Conservation (phyloP, 2,329 filamentous ascomycete species). For the Neodidymelliopsis sp. region DNA sequence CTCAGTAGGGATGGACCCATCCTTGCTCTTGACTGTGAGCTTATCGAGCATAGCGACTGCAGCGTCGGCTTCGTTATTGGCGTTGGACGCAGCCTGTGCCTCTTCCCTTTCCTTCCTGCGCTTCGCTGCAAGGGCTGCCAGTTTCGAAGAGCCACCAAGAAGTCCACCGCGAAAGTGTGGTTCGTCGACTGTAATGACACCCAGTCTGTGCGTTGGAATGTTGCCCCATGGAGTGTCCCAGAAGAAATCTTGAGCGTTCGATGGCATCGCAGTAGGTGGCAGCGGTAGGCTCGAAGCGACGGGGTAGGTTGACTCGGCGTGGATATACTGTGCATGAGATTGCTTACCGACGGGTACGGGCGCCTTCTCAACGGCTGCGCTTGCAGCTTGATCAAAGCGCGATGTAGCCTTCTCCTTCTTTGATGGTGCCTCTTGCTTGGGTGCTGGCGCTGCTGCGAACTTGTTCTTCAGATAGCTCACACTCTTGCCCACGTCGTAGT, state of each 20-base stretch:
- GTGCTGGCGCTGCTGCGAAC: slow-evolving; percentile 22
- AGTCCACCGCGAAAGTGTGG: slow-evolving; percentile 69
- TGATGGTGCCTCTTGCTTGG: slow-evolving; percentile 33
- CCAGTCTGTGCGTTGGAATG: slow-evolving; percentile 70
- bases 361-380: slow-evolving; percentile 47
- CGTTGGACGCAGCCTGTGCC: slow-evolving; percentile 50
- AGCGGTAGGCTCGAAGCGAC: slow-evolving; percentile 40
- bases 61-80: slow-evolving; percentile 36
- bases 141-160: slow-evolving; percentile 83
- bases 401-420: slow-evolving; percentile 53
- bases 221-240: slow-evolving; percentile 85
- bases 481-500: slow-evolving; percentile 88
- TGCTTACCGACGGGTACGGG: slow-evolving; percentile 58
- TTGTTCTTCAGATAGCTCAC: slow-evolving; percentile 79
- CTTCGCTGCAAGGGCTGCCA: slow-evolving; percentile 87
- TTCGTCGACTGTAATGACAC: slow-evolving; percentile 69
- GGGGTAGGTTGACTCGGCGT: slow-evolving; percentile 20
- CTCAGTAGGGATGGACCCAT: slow-evolving; percentile 2
- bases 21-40: slow-evolving; percentile 44
- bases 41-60: slow-evolving; percentile 55
- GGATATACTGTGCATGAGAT: slow-evolving; percentile 24
- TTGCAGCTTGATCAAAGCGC: slow-evolving; percentile 56
- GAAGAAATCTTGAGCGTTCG: slow-evolving; percentile 69
- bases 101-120: slow-evolving; percentile 82
- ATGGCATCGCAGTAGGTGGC: slow-evolving; percentile 34